Conservation (phyloP, 306 rosid genomes). For the Styphnolobium japonicum region DNA sequence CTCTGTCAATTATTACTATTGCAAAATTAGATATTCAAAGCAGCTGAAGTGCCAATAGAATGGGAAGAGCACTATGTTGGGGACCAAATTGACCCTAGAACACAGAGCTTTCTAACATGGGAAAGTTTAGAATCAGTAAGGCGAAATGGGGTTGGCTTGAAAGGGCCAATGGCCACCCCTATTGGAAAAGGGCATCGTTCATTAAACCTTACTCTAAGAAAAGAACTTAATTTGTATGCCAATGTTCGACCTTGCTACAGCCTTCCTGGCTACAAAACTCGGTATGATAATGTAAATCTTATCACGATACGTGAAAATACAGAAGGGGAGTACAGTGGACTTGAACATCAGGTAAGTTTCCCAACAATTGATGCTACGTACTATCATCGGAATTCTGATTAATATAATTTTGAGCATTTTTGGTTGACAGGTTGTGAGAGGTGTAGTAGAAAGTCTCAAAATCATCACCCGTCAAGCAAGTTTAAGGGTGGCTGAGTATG, state of each 20-base stretch:
- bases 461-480: conserved; percentile 98
- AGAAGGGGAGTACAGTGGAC: conserved; percentile 97
- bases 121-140: conserved; percentile 94
- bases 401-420: conserved; percentile 23
- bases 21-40: conserved; percentile 57
- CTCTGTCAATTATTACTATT: conserved; percentile 10
- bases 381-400: conserved; percentile 4
- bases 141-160: conserved; percentile 81
- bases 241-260: conserved; percentile 97
- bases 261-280: conserved; percentile 92
- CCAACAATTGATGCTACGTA: not conserved
- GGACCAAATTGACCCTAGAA: conserved; percentile 74
- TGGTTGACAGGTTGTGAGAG: conserved; percentile 86
- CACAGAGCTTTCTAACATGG: conserved; percentile 96
- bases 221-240: conserved; percentile 94
- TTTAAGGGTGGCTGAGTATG: conserved; percentile 98
- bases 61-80: conserved; percentile 98
- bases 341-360: conserved; percentile 91
- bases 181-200: conserved; percentile 99
- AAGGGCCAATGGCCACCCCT: conserved; percentile 99
- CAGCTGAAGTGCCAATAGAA: conserved; percentile 84
- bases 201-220: conserved; percentile 91
- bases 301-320: conserved; percentile 98
- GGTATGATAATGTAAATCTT: conserved; percentile 85
- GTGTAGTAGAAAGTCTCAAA: conserved; percentile 98